These are phyloP conservation scores for Helminthosporium solani DNA, from an alignment of 2,329 filamentous ascomycete species.

Conservation along the genomic window DNA sequence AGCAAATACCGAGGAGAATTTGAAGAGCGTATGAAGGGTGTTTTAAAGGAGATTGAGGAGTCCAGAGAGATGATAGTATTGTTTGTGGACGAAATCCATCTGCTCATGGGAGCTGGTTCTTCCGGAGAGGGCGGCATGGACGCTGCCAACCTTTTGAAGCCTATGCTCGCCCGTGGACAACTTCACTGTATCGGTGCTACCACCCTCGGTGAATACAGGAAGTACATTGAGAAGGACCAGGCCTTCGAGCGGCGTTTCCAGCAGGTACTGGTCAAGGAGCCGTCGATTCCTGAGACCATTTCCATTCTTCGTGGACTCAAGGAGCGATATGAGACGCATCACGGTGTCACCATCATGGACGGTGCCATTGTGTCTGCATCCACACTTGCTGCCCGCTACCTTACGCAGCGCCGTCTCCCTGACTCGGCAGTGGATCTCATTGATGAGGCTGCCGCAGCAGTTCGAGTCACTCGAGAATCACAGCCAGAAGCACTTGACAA, in stretches of 20 bases:
- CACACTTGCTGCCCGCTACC: conserved; percentile 88
- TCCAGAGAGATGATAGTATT: conserved; percentile 96
- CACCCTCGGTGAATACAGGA: conserved; percentile 91
- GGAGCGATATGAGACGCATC: conserved; percentile 96
- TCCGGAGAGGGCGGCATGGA: conserved; percentile 98
- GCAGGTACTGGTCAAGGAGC: conserved; percentile 96
- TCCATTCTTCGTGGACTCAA: conserved; percentile 98
- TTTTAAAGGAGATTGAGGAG: conserved; percentile 92
- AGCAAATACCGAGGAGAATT: conserved; percentile 99
- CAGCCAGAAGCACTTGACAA: conserved; percentile 96
- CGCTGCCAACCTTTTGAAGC: conserved; percentile 94
- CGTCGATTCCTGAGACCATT: conserved; percentile 81
- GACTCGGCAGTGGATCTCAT: conserved; percentile 97
- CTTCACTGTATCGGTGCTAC: conserved; percentile 98
- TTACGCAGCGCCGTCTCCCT: conserved; percentile 85
- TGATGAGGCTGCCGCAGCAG: conserved; percentile 95
- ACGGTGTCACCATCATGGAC: conserved; percentile 95
- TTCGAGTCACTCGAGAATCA: conserved; percentile 91
- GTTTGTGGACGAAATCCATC: conserved; percentile 97
- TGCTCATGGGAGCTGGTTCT: conserved; percentile 95
- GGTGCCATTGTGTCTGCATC: conserved; percentile 88
- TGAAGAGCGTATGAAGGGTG: conserved; percentile 98
- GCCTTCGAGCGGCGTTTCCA: conserved; percentile 99
- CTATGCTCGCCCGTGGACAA: conserved; percentile 95
- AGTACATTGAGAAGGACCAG: conserved; percentile 98